Evolutionary conservation across 2,329 filamentous ascomycete species (phyloP), one percentile per base, ranked within the genome.

Genomic region (Fusarium sp.): DNA sequence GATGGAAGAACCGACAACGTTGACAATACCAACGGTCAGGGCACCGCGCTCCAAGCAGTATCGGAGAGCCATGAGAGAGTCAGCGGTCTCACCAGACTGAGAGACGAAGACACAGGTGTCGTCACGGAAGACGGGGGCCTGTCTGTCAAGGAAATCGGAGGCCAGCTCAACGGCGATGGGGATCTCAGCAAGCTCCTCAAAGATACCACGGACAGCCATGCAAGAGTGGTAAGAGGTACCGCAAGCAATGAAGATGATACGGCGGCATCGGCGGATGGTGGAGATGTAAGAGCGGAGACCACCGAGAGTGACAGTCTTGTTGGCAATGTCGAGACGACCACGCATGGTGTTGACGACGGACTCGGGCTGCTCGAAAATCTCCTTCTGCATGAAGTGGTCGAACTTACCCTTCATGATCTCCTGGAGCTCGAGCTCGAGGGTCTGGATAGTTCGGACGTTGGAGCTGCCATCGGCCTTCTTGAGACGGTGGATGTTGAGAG

Each of bases 391-490:
- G 88, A 98, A 99, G 86, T 99, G 96, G 82, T 99, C 96, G 83
- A 98, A 99, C 81, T 96, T 97, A 83, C 96, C 96, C 91, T 99
- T 99, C 96, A 99, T 99, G 84, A 99, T 99, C 87, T 99, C 94
- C 86, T 99, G 96, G 72, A 99, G 91, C 87, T 99, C 94, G 53
- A 99, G 92, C 87, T 99, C 96, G 59, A 99, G 89, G 59, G 96
- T 99, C 88, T 99, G 96, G 81, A 99, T 99, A 76, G 93, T 93
- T 81, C 96, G 94, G 75, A 98, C 94, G 80, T 98, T 98, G 83
- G 93, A 97, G 79, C 92, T 94, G 74, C 95, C 95, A 80, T 98
- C 95, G 75, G 94, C 92, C 90, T 98, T 98, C 84, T 93, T 94
- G 75, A 98, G 88, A 79, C 96, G 93, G 88, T 99, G 96, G 78